Conservation (phyloP, 2,329 filamentous ascomycete species). For the Fusarium albosuccineum region DNA sequence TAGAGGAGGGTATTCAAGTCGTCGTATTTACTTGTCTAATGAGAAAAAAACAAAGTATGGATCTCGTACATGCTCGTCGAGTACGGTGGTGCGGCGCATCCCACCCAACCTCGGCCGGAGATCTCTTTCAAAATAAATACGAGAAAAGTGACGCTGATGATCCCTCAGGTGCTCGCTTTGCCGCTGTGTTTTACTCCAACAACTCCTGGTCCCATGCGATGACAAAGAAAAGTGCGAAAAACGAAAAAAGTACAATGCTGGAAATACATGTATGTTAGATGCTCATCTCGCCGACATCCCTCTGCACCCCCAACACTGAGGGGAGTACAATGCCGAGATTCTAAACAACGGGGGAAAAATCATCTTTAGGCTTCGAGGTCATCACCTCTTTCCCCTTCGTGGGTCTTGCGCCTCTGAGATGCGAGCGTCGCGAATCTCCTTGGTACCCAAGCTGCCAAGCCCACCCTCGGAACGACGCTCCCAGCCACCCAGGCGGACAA, state of each 20-base stretch:
- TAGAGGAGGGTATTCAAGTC: constrained; percentile 19
- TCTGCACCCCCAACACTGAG: neutral
- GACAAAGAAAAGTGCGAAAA: constrained; percentile 27
- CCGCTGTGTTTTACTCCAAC: constrained; percentile 27
- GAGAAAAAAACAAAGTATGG: constrained; percentile 12
- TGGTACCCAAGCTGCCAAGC: constrained; percentile 88
- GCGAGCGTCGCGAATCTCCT: constrained; percentile 89
- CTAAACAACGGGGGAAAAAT: constrained; percentile 9
- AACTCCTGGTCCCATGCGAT: constrained; percentile 46
- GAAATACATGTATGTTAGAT: constrained; percentile 28
- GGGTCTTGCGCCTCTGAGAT: constrained; percentile 85
- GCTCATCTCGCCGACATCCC: constrained; percentile 3
- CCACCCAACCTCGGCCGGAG: constrained; percentile 2
- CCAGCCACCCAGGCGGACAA: constrained; percentile 77
- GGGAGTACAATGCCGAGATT: neutral
- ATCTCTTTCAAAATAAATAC: constrained; percentile 15
- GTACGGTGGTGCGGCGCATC: no score
- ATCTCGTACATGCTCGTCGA: constrained; percentile 16
- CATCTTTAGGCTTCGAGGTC: neutral
- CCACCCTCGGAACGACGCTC: constrained; percentile 85
- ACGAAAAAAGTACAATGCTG: constrained; percentile 20
- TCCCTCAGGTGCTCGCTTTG: constrained; percentile 25
- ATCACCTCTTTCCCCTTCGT: constrained; percentile 71
- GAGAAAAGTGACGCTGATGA: constrained; percentile 21
- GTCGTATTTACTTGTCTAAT: constrained; percentile 22